phyloP scores from a whole-genome alignment of 208 protist genomes.

The Crithidia acanthocephali region DNA sequence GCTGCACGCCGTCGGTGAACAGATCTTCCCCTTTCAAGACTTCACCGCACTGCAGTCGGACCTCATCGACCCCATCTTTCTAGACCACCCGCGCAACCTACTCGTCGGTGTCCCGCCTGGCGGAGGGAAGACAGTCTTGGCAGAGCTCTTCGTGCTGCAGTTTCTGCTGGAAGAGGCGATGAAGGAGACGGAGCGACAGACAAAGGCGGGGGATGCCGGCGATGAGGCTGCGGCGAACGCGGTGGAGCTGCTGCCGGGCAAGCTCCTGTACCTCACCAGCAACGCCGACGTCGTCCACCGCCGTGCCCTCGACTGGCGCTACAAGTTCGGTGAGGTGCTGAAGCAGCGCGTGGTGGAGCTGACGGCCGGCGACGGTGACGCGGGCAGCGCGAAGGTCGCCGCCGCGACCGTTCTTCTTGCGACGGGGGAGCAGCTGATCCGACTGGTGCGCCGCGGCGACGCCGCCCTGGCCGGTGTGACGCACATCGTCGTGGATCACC shows the following conservation, averaged over 20 bases:
- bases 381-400: conserved; percentile 19
- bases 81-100: conserved; percentile 94
- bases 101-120: conserved; percentile 96
- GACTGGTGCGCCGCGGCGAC: conserved; percentile 52
- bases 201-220: neutral
- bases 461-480: conserved; percentile 59
- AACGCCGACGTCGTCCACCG: conserved; percentile 71
- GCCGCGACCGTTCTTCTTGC: conserved; percentile 68
- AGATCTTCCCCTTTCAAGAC: conserved; percentile 91
- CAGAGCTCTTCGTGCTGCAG: conserved; percentile 86
- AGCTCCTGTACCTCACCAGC: conserved; percentile 85
- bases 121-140: conserved; percentile 94
- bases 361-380: neutral
- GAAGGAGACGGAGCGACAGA: conserved; percentile 29
- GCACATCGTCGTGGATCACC: conserved; percentile 83
- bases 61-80: conserved; percentile 92
- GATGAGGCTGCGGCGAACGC: neutral
- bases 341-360: conserved; percentile 65
- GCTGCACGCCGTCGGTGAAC: conserved; percentile 75
- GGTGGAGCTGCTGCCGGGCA: conserved; percentile 20
- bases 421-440: conserved; percentile 51
- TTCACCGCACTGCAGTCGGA: conserved; percentile 98
- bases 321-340: conserved; percentile 81
- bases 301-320: conserved; percentile 79
- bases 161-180: conserved; percentile 74